phyloP scores from a whole-genome alignment of 768 basidiomycete genomes.

The Amanita rimosa region DNA sequence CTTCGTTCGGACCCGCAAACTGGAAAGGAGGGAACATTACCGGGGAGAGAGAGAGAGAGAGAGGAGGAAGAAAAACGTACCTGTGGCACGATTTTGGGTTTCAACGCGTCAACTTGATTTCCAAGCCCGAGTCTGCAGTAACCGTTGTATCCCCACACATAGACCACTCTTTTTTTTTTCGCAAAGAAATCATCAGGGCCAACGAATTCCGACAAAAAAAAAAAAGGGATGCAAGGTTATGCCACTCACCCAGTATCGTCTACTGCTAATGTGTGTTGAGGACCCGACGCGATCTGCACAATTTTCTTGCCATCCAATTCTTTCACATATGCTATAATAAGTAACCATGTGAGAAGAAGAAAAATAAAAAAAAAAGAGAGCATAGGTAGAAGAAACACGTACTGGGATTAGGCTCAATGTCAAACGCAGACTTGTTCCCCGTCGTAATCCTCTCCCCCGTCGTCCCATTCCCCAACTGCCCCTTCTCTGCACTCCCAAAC shows the following conservation, averaged over 20 bases:
- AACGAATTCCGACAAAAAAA: too few species aligned
- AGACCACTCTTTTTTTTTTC: constrained; percentile 43
- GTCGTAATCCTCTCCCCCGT: constrained; percentile 88
- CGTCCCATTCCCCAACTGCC: constrained; percentile 86
- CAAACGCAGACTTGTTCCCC: constrained; percentile 76
- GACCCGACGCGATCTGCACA: constrained; percentile 72
- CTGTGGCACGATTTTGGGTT: constrained; percentile 78
- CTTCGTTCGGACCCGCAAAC: constrained; percentile 65
- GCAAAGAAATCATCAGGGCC: too few species aligned
- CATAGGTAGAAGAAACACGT: constrained; percentile 9
- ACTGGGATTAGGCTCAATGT: constrained; percentile 67
- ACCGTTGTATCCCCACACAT: constrained; percentile 84
- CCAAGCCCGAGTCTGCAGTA: constrained; percentile 88
- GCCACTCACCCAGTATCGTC: constrained; percentile 62
- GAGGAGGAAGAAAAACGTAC: constrained; percentile 20
- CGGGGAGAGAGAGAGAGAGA: too few species aligned
- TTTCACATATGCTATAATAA: constrained; percentile 64
- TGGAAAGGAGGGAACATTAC: too few species aligned
- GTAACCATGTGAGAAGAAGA: neutral
- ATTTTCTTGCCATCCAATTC: constrained; percentile 73
- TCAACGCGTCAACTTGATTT: constrained; percentile 70
- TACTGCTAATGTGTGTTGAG: constrained; percentile 78
- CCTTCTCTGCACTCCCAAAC: constrained; percentile 86
- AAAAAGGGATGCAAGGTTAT: too few species aligned
- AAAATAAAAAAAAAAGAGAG: too few species aligned